Evolutionary conservation across 495 filamentous ascomycete genomes (phyloP).

Genomic region (Aspergillus homomorphus): DNA sequence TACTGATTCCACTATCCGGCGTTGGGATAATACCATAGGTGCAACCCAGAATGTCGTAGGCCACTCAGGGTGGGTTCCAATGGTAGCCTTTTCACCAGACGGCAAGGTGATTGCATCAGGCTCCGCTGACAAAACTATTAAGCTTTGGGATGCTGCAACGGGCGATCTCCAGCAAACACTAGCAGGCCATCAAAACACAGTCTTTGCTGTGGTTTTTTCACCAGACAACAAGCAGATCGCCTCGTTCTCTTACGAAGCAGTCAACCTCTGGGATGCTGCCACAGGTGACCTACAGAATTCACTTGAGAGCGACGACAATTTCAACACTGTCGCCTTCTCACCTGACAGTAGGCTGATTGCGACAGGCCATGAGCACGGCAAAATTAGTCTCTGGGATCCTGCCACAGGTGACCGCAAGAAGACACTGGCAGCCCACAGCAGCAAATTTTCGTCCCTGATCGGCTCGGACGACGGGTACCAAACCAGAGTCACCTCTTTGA

Average conservation of each 20-base stretch:
- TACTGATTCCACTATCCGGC: no score
- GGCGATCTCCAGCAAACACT: not conserved
- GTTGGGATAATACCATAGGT: no score
- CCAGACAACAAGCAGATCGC: slow-evolving; percentile 5
- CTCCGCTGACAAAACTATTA: slow-evolving; percentile 19
- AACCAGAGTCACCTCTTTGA: no score
- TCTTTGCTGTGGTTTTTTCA: slow-evolving; percentile 1
- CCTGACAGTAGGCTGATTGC: slow-evolving; percentile 5
- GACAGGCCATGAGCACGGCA: no score
- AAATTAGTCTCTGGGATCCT: no score
- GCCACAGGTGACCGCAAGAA: no score
- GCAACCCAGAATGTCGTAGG: slow-evolving; percentile 1
- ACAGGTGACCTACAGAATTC: not conserved
- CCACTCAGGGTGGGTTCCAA: not conserved
- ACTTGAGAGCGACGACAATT: not conserved
- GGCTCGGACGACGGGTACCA: no score
- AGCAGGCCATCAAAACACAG: not conserved
- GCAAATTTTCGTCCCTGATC: no score
- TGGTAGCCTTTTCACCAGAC: slow-evolving; percentile 7
- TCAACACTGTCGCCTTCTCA: slow-evolving; percentile 2
- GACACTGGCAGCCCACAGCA: no score
- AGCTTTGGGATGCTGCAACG: slow-evolving; percentile 13
- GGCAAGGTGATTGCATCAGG: slow-evolving; percentile 10
- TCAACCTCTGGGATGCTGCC: slow-evolving; percentile 17
- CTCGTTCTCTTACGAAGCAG: slow-evolving; percentile 17